phyloP scores from a whole-genome alignment of 2,329 filamentous ascomycete genomes.

The Alternaria triticimaculans region DNA sequence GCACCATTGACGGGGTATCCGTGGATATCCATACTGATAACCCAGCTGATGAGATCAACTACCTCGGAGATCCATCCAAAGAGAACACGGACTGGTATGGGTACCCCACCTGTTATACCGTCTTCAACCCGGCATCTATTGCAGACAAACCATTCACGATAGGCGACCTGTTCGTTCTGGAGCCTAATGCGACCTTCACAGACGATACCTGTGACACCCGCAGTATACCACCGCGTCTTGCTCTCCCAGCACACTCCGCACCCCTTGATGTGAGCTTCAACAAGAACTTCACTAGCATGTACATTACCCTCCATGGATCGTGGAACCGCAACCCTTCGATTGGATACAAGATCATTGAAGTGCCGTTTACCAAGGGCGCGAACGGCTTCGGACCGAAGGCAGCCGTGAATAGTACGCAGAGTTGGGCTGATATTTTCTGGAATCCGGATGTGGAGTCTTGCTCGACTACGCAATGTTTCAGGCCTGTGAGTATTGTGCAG shows the following conservation, averaged over 20 bases:
- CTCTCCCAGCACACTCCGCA: constrained; percentile 34
- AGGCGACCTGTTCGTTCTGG: constrained; percentile 40
- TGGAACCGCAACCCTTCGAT: constrained; percentile 33
- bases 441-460: constrained; percentile 30
- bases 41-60: constrained; percentile 77
- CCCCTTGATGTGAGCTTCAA: constrained; percentile 38
- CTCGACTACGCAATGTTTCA: constrained; percentile 38
- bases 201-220: constrained; percentile 32
- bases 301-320: constrained; percentile 38
- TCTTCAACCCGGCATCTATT: constrained; percentile 56
- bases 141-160: constrained; percentile 29
- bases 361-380: constrained; percentile 22
- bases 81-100: constrained; percentile 65
- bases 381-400: constrained; percentile 20
- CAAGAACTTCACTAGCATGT: constrained; percentile 29
- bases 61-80: constrained; percentile 60
- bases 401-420: constrained; percentile 13
- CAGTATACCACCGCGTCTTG: constrained; percentile 25
- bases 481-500: constrained; percentile 36
- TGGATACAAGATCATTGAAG: constrained; percentile 35
- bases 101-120: constrained; percentile 71
- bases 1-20: constrained; percentile 56
- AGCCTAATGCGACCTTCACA: constrained; percentile 37
- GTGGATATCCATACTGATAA: constrained; percentile 69
- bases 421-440: constrained; percentile 35